Evolutionary conservation across 257 asterid species (phyloP), one percentile per base, ranked within the genome.

Genomic region (Petrea volubilis): DNA sequence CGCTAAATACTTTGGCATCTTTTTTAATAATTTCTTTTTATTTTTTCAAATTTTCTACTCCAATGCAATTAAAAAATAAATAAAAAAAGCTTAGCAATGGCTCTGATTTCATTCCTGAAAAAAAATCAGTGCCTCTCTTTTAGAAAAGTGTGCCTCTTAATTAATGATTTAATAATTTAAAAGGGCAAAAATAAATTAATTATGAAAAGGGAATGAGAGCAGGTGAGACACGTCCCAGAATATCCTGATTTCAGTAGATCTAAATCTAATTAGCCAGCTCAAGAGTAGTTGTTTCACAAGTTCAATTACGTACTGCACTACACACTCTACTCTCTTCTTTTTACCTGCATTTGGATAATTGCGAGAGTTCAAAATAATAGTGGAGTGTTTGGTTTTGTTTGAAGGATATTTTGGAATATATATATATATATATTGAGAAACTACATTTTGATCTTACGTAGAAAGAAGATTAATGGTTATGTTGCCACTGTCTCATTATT

Each of bases 1-100:
- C 86, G 80, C 88, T 78, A 63, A 55, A 74, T 59, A 58, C 79
- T 78, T 44, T 79, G 68, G 66, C 83, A 69, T 81, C 84, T 67
- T 68, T 67, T 50, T 55, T 57, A 67, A 72, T 15, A 5, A 4
- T 38, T 15, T 7, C 15, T 51, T 38, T 66, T 49, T 34, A 10
- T 27, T 34, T 46, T 66, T 60, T 25, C 0, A 15, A 8, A 29
- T 38, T 60, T 31, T n/a, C n/a, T n/a, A n/a, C n/a, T n/a, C n/a
- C n/a, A n/a, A n/a, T 29, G 43, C 6, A 38, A 40, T 5, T 3
- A 21, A 21, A 47, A 40, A 43, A 36, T n/a, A n/a, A 57, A 31
- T 7, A 9, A 38, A 44, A n/a, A 15, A 74, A 40, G 56, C 49
- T 29, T n/a, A 0, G 17, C 1, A 20, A 67, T 52, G 53, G 28